Conservation (phyloP, 73 alveolate genomes). For the Paramecium bursaria region DNA sequence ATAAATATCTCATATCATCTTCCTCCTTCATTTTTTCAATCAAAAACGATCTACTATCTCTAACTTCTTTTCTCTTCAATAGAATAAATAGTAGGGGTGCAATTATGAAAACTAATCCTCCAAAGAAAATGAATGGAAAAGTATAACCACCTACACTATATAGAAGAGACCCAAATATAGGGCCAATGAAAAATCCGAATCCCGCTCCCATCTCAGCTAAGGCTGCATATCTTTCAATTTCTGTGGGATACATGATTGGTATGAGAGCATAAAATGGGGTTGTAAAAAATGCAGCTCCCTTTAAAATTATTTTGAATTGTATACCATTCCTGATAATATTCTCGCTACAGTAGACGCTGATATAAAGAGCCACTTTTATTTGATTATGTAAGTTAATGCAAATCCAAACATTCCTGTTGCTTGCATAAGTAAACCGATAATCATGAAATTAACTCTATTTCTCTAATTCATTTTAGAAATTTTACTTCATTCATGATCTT, state of each 20-base stretch:
- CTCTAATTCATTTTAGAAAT: background rate
- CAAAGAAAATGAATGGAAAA: constrained; percentile 3
- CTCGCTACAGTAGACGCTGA: background rate
- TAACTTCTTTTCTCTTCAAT: too few relatives aligned
- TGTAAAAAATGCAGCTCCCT: background rate
- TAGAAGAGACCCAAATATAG: constrained; percentile 6
- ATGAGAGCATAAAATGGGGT: constrained; percentile 38
- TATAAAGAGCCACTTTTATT: background rate
- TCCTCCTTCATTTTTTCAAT: too few relatives aligned
- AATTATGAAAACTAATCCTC: background rate
- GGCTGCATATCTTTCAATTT: background rate
- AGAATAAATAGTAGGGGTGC: too few relatives aligned
- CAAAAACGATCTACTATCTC: too few relatives aligned
- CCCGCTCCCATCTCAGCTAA: background rate
- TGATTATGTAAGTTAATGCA: too few relatives aligned
- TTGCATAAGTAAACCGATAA: background rate
- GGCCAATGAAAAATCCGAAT: constrained; percentile 11
- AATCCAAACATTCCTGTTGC: constrained; percentile 11
- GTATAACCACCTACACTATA: constrained; percentile 31
- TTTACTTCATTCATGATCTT: constrained; percentile 20
- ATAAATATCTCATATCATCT: too few relatives aligned
- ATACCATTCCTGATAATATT: background rate
- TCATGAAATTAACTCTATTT: background rate
- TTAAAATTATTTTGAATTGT: too few relatives aligned
- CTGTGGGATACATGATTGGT: background rate